Conservation (phyloP, 2,329 filamentous ascomycete species). For the Leptodontidium sp. region DNA sequence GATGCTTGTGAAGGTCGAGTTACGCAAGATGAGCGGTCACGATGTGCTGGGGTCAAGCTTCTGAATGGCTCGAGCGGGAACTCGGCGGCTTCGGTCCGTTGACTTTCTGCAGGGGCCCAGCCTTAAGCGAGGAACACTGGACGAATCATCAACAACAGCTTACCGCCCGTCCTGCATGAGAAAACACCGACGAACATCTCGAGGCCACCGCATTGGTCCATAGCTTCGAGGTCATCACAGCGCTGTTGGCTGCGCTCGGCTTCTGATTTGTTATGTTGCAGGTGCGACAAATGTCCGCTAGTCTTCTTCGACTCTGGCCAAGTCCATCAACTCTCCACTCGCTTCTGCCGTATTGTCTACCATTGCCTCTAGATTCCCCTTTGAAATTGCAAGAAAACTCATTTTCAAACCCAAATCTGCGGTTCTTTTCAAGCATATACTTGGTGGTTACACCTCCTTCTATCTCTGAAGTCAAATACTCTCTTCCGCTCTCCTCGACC, state of each 20-base stretch:
- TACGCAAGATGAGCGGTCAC: conserved; percentile 16
- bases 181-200: conserved; percentile 22
- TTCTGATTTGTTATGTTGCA: conserved; percentile 30
- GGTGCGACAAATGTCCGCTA: conserved; percentile 16
- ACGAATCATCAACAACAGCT: conserved; percentile 40
- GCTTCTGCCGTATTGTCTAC: conserved; percentile 8
- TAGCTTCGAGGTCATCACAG: conserved; percentile 28
- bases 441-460: neutral
- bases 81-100: conserved; percentile 36
- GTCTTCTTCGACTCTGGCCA: conserved; percentile 10
- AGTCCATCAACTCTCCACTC: conserved; percentile 2
- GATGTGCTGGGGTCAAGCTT: conserved; percentile 14
- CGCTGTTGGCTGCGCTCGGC: conserved; percentile 15
- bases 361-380: neutral
- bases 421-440: neutral
- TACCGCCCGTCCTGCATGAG: conserved; percentile 43
- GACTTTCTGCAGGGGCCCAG: conserved; percentile 27
- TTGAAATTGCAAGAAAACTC: conserved; percentile 17
- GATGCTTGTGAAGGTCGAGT: neutral
- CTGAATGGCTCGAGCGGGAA: conserved; percentile 21
- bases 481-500: neutral
- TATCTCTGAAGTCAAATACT: neutral
- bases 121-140: conserved; percentile 28
- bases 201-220: conserved; percentile 32
- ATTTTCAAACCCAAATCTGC: neutral